phyloP scores from a whole-genome alignment of 2,329 filamentous ascomycete genomes.

The Neonectria magnoliae region DNA sequence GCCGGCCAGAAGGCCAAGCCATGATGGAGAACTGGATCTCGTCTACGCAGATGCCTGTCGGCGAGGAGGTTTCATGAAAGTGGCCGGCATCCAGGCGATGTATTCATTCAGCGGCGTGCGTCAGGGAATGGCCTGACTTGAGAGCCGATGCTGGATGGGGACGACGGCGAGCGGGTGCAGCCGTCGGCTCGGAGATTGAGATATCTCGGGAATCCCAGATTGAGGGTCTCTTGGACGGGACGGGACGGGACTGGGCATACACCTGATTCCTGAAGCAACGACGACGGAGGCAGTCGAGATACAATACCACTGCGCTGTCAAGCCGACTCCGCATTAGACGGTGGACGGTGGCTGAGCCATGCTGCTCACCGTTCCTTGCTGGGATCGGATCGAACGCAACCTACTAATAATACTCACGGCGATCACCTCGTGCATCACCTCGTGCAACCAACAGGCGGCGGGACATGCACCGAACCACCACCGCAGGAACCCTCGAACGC shows the following conservation, averaged over 20 bases:
- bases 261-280: conserved; percentile 10
- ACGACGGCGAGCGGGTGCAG: conserved; percentile 9
- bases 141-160: neutral
- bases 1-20: conserved; percentile 64
- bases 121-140: conserved; percentile 20
- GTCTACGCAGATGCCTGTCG: conserved; percentile 74
- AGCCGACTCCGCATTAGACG: neutral
- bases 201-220: neutral
- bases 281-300: neutral
- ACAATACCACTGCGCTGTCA: neutral
- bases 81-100: conserved; percentile 3
- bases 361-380: neutral
- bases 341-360: conserved; percentile 8
- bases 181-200: conserved; percentile 18
- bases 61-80: conserved; percentile 47
- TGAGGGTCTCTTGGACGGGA: neutral
- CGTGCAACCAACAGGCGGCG: neutral
- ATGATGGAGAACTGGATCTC: conserved; percentile 88
- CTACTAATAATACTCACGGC: conserved; percentile 14
- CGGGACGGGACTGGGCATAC: conserved; percentile 5
- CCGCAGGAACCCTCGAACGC: neutral
- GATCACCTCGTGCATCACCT: neutral
- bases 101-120: conserved; percentile 13
- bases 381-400: conserved; percentile 7
- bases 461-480: conserved; percentile 8